Conservation (phyloP, 306 rosid species). For the Cicer arietinum region DNA sequence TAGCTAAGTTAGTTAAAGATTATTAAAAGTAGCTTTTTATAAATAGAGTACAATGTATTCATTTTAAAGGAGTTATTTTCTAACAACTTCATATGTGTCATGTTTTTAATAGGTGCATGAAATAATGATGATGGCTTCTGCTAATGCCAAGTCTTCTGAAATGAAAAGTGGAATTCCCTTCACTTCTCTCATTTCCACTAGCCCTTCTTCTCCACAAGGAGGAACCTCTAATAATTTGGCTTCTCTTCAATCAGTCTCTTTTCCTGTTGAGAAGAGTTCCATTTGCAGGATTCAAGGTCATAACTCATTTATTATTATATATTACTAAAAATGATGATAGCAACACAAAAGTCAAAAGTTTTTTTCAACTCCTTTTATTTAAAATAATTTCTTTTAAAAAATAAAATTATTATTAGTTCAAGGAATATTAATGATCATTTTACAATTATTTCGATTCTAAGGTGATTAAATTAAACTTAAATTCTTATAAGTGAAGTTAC, state of each 20-base stretch:
- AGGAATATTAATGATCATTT: too few relatives aligned
- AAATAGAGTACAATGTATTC: too few relatives aligned
- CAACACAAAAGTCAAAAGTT: too few relatives aligned
- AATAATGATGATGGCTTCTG: slow-evolving; percentile 59
- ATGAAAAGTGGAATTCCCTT: slow-evolving; percentile 55
- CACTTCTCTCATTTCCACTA: slow-evolving; percentile 48
- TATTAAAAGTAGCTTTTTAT: too few relatives aligned
- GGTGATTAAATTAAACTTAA: too few relatives aligned
- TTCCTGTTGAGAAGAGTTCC: slow-evolving; percentile 61
- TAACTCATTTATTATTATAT: slow-evolving; percentile 16
- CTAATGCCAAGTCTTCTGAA: slow-evolving; percentile 59
- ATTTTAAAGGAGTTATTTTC: too few relatives aligned
- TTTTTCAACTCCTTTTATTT: neutral
- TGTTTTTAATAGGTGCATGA: slow-evolving; percentile 56
- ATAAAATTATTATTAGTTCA: too few relatives aligned
- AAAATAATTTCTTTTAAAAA: too few relatives aligned
- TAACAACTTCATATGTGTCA: neutral
- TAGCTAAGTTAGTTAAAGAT: too few relatives aligned
- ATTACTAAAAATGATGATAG: neutral
- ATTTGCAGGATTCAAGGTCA: slow-evolving; percentile 69
- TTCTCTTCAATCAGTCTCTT: slow-evolving; percentile 53
- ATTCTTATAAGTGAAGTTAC: too few relatives aligned
- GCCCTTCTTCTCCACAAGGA: slow-evolving; percentile 54
- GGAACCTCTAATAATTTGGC: slow-evolving; percentile 52
- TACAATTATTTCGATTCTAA: too few relatives aligned